Evolutionary conservation across 2,329 filamentous ascomycete species (phyloP).

Genomic region (Pseudogymnoascus destructans): DNA sequence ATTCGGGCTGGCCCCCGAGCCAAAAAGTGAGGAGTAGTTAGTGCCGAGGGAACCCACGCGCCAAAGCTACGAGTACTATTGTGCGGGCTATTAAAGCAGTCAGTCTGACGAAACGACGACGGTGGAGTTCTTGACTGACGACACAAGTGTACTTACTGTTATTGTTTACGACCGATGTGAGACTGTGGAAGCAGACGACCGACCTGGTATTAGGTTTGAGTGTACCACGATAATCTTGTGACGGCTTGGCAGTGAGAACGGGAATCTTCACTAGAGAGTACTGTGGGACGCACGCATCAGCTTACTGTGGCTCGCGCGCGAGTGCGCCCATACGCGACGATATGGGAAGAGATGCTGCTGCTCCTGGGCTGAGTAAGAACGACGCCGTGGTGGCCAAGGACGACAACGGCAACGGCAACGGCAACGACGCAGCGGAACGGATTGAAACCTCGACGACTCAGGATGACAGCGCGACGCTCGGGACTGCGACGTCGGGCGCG

Average conservation of each 20-base stretch:
- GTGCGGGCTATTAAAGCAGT: neutral
- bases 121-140: neutral
- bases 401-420: neutral
- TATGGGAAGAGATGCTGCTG: neutral
- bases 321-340: neutral
- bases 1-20: neutral
- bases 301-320: neutral
- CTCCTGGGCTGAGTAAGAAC: neutral
- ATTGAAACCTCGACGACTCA: neutral
- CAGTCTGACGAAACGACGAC: neutral
- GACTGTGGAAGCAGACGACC: neutral
- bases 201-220: neutral
- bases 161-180: neutral
- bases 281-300: neutral
- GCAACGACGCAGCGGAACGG: neutral
- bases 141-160: neutral
- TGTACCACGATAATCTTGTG: neutral
- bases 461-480: neutral
- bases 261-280: neutral
- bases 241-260: constrained; percentile 6
- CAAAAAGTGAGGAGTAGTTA: neutral
- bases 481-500: neutral
- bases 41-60: neutral
- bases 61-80: neutral
- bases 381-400: neutral